These are phyloP conservation scores for Zarea fungicola DNA, from an alignment of 2,329 filamentous ascomycete species.

Conservation along the genomic window DNA sequence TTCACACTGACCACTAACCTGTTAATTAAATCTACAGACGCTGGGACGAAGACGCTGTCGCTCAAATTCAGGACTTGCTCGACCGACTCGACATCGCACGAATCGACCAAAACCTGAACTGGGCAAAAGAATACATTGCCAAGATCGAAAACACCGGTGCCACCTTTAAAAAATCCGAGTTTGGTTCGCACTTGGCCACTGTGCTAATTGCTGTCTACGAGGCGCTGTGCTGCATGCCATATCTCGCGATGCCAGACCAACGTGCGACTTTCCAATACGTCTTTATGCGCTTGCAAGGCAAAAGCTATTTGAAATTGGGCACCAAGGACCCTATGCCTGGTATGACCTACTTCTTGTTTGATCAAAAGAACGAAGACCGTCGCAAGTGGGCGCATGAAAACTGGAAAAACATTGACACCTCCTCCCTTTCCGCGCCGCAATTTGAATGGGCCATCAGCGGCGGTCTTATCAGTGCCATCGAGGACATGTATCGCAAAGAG, in stretches of 20 bases:
- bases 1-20: too few relatives aligned
- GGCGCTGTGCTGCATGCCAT: constrained; percentile 75
- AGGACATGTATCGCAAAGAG: constrained; percentile 51
- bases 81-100: constrained; percentile 56
- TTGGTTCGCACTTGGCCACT: constrained; percentile 44
- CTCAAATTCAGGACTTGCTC: constrained; percentile 50
- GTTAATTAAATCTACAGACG: constrained; percentile 23
- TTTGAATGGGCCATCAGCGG: constrained; percentile 86
- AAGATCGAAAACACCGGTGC: constrained; percentile 44
- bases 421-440: constrained; percentile 60
- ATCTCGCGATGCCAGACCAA: constrained; percentile 55
- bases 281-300: constrained; percentile 68
- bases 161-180: constrained; percentile 41
- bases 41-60: constrained; percentile 47
- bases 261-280: constrained; percentile 68
- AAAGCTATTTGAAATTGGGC: constrained; percentile 70
- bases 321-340: constrained; percentile 71
- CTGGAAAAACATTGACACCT: constrained; percentile 47
- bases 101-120: constrained; percentile 54
- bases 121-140: constrained; percentile 50
- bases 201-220: constrained; percentile 82
- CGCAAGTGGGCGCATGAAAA: constrained; percentile 35
- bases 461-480: constrained; percentile 62
- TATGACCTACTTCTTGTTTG: constrained; percentile 78
- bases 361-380: constrained; percentile 51